Evolutionary conservation across 805 yeast species (phyloP).

Genomic region (Candida caryicola): DNA sequence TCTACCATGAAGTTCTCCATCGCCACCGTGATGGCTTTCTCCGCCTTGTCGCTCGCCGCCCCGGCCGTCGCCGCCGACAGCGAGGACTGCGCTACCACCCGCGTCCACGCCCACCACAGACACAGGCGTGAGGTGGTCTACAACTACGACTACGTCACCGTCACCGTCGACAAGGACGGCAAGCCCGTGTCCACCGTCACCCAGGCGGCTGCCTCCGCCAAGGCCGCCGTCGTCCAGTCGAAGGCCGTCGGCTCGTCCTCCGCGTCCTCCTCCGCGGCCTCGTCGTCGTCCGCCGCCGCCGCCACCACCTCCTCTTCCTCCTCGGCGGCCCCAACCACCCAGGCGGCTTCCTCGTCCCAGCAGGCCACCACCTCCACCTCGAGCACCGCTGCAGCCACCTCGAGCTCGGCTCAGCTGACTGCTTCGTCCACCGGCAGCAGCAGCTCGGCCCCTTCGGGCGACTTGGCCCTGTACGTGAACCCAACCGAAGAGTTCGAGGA

Average conservation of each 20-base stretch:
- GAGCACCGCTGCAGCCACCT: conserved; percentile 8
- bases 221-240: conserved; percentile 15
- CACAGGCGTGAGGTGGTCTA: conserved; percentile 59
- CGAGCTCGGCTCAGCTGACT: conserved; percentile 2
- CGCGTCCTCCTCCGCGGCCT: conserved; percentile 14
- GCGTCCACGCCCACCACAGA: conserved; percentile 57
- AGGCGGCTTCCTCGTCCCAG: conserved; percentile 16
- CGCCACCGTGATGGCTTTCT: conserved; percentile 18
- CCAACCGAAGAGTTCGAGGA: conserved; percentile 68
- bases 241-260: conserved; percentile 15
- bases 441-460: conserved; percentile 45
- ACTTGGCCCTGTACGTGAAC: conserved; percentile 50
- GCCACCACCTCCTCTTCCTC: conserved; percentile 10
- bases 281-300: conserved; percentile 16
- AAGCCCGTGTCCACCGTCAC: conserved; percentile 28
- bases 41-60: conserved; percentile 18
- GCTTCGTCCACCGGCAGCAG: conserved; percentile 17
- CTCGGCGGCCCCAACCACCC: conserved; percentile 12
- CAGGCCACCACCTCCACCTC: conserved; percentile 16
- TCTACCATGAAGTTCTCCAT: conserved; percentile 18
- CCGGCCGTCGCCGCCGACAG: conserved; percentile 25
- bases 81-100: conserved; percentile 40
- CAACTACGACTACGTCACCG: conserved; percentile 45
- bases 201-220: conserved; percentile 7
- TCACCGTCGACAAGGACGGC: conserved; percentile 44